Evolutionary conservation across 2,329 filamentous ascomycete genomes (phyloP).

Genomic region (Stachybotrys echinatus): DNA sequence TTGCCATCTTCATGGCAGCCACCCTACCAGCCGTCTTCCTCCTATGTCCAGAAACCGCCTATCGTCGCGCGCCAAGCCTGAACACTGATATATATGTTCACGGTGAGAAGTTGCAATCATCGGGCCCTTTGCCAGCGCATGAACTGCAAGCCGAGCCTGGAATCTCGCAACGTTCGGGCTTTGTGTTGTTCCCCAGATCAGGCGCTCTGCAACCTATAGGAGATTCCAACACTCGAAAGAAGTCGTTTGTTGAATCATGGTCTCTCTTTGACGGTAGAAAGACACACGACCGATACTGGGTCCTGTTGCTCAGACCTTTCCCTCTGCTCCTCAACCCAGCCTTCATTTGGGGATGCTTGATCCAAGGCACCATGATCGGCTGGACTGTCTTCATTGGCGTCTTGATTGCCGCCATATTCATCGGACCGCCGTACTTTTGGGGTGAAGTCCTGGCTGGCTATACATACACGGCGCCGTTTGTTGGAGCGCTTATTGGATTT

Average conservation of each 20-base stretch:
- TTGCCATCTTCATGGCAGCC: conserved; percentile 73
- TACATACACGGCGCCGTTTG: conserved; percentile 77
- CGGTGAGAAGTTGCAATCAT: neutral
- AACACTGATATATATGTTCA: conserved; percentile 59
- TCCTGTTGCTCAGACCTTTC: conserved; percentile 66
- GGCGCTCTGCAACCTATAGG: conserved; percentile 27
- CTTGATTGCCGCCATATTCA: conserved; percentile 74
- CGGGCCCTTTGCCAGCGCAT: neutral
- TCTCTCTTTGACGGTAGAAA: conserved; percentile 77
- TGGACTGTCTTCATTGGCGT: conserved; percentile 94
- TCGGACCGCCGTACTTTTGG: conserved; percentile 78
- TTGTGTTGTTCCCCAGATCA: conserved; percentile 25
- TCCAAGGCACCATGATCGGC: conserved; percentile 86
- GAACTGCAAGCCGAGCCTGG: neutral
- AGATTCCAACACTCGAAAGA: conserved; percentile 35
- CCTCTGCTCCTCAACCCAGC: conserved; percentile 80
- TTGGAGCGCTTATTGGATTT: conserved; percentile 78
- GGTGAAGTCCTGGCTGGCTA: conserved; percentile 78
- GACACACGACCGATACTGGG: conserved; percentile 67
- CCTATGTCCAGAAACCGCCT: conserved; percentile 82
- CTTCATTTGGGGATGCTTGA: conserved; percentile 72
- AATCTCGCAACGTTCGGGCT: conserved; percentile 10
- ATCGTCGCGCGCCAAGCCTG: conserved; percentile 57
- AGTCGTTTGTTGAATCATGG: conserved; percentile 56
- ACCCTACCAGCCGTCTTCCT: conserved; percentile 69